Evolutionary conservation across 306 rosid genomes (phyloP).

Genomic region (Begonia fuchsioides): DNA sequence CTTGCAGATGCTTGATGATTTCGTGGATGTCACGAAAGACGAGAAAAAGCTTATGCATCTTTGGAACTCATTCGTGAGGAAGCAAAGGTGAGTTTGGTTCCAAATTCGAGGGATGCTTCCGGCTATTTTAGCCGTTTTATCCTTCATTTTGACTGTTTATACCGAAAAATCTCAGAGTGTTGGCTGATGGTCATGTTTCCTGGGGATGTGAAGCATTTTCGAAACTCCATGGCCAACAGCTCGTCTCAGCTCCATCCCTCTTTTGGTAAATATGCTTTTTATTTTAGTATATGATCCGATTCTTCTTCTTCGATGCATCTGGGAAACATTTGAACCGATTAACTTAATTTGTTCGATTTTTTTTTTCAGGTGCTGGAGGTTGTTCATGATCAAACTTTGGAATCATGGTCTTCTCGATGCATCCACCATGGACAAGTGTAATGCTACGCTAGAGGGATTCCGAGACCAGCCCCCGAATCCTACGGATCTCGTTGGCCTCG

Average conservation of each 20-base stretch:
- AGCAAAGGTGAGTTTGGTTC: constrained; percentile 59
- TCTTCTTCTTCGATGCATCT: no score
- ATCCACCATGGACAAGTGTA: constrained; percentile 57
- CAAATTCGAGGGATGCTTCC: constrained; percentile 4
- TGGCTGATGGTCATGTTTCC: constrained; percentile 92
- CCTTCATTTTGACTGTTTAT: no score
- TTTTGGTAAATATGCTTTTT: constrained; percentile 45
- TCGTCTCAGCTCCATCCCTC: constrained; percentile 48
- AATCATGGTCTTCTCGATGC: constrained; percentile 94
- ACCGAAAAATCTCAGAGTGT: constrained; percentile 46
- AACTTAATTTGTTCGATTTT: no score
- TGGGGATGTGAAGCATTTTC: constrained; percentile 99
- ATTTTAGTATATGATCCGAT: no score
- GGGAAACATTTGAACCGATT: no score
- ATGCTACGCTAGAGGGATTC: constrained; percentile 30
- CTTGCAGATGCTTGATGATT: constrained; percentile 98
- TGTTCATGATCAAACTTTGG: constrained; percentile 93
- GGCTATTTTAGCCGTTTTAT: background rate
- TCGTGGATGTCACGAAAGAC: constrained; percentile 90
- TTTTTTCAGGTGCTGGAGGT: constrained; percentile 77
- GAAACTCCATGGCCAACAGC: constrained; percentile 59
- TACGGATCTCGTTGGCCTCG: constrained; percentile 9
- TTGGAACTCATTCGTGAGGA: constrained; percentile 92
- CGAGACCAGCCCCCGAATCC: constrained; percentile 23
- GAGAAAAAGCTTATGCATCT: constrained; percentile 97